These are phyloP conservation scores for Phytophthora cactorum DNA, from an alignment of 352 stramenopile species.

Conservation along the genomic window DNA sequence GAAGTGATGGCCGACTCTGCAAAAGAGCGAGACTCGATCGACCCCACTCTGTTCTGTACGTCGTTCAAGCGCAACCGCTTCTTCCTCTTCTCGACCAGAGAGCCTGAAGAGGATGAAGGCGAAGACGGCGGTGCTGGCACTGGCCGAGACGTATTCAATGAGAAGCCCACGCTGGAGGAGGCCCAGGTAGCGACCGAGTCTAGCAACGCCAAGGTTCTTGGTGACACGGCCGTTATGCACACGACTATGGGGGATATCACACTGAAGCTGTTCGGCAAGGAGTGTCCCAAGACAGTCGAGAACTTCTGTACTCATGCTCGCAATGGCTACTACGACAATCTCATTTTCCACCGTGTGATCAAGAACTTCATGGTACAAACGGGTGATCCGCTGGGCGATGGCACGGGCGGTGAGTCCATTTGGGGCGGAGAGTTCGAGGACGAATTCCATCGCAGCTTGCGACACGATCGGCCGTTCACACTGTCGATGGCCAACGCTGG, in stretches of 20 bases:
- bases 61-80: conserved; percentile 95
- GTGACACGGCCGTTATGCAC: conserved; percentile 92
- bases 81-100: conserved; percentile 96
- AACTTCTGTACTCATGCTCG: conserved; percentile 98
- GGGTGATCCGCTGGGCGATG: conserved; percentile 96
- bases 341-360: conserved; percentile 99
- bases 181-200: conserved; percentile 85
- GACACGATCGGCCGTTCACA: conserved; percentile 98
- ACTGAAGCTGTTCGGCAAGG: conserved; percentile 96
- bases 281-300: conserved; percentile 96
- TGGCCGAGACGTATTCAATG: conserved; percentile 97
- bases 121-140: conserved; percentile 46
- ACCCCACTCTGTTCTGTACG: conserved; percentile 90
- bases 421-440: conserved; percentile 99
- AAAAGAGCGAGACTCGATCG: conserved; percentile 49
- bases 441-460: conserved; percentile 95
- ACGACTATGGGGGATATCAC: conserved; percentile 99
- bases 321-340: conserved; percentile 98
- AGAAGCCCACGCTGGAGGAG: conserved; percentile 96
- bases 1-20: conserved; percentile 68
- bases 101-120: conserved; percentile 88
- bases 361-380: conserved; percentile 99
- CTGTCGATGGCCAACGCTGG: conserved; percentile 98
- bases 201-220: conserved; percentile 58
- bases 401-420: conserved; percentile 98